Base-by-base conservation (phyloP, 768 basidiomycete species). In the Suillus plorans region DNA sequence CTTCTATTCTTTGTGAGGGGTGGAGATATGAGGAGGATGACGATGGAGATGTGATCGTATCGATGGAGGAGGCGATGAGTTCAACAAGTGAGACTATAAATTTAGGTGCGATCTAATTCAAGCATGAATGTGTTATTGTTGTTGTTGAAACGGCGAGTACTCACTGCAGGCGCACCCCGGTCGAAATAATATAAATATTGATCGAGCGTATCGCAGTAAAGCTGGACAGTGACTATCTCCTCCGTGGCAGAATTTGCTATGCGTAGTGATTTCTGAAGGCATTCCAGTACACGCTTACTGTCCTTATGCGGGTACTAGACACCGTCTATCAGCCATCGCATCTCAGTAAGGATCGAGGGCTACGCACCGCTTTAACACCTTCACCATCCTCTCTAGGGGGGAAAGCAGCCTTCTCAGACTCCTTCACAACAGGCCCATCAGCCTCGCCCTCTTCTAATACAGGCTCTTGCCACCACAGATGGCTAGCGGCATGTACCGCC, bases 161-260 rank as follows among this genome's bases (percentile, higher is more conserved):
- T 74, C 72, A 98, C 97, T 22, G 94, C 94, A 62, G 94, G 88
- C 31, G 95, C 94, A 56, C 91, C 92, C 55, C 89, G 93, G 71
- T 99, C 97, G 62, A 98, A 90, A 78, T 97, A 99, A 76, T 95
- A 98, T 47, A 98, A 80, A 76, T 99, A 99, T 71, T 91, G 92
- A 74, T 99, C 97, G 39, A 99, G 86, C 14, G 97, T 94, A 75
- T 98, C 95, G 68, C 94, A 94, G 74, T 98, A 99, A 9, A 99
- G 82, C 73, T 98, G 97, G 3, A 98, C 90, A 4, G 94, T 98
- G 45, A 97, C 93, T 67, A 99, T 92, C 72, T 98, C 96, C 76
- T 99, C 97, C 61, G 95, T 96, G 31, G 94, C 94, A 3, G 94
- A 95, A 71, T 96, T 95, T 6, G 97, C 97, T 70, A 97, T 98